These are phyloP conservation scores for Wakefieldia striispora DNA, from an alignment of 768 basidiomycete genomes.

Conservation along the genomic window DNA sequence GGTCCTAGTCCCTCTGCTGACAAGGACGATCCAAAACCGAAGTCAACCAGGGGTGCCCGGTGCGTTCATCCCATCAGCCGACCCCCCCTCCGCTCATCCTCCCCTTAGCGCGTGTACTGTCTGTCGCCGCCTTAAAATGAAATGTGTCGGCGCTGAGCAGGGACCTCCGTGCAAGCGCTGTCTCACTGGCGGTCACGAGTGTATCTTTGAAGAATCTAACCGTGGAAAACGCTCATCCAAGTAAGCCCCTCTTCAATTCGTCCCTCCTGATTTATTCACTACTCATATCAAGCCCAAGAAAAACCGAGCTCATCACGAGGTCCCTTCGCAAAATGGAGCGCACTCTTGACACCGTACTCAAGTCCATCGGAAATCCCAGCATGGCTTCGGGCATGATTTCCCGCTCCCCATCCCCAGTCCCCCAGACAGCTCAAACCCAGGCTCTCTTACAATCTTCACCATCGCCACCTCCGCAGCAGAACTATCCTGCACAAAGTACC, in stretches of 20 bases:
- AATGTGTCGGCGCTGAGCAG: slow-evolving; percentile 86
- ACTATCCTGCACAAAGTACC: slow-evolving; percentile 22
- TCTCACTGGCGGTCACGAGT: slow-evolving; percentile 74
- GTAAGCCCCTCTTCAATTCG: slow-evolving; percentile 38
- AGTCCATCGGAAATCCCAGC: slow-evolving; percentile 82
- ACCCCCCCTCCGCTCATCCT: slow-evolving; percentile 9
- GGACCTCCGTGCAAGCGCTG: slow-evolving; percentile 93
- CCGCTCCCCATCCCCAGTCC: slow-evolving; percentile 69
- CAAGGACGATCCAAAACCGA: slow-evolving; percentile 70
- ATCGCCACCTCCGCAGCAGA: slow-evolving; percentile 47
- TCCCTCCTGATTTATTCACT: slow-evolving; percentile 26
- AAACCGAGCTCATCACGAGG: slow-evolving; percentile 77
- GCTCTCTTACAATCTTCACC: slow-evolving; percentile 50
- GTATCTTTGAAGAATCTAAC: slow-evolving; percentile 96
- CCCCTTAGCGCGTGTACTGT: slow-evolving; percentile 79
- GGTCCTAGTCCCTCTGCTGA: slow-evolving; percentile 52
- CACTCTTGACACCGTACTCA: slow-evolving; percentile 88
- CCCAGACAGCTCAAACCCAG: slow-evolving; percentile 49
- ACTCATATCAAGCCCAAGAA: slow-evolving; percentile 49
- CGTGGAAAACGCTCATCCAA: slow-evolving; percentile 88
- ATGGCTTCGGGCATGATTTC: slow-evolving; percentile 80
- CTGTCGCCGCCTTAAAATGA: slow-evolving; percentile 91
- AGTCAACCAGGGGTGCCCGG: slow-evolving; percentile 86
- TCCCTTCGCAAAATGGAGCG: slow-evolving; percentile 89
- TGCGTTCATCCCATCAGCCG: slow-evolving; percentile 31